Evolutionary conservation across 352 stramenopile species (phyloP).

Genomic region (Pythium brachiatum): DNA sequence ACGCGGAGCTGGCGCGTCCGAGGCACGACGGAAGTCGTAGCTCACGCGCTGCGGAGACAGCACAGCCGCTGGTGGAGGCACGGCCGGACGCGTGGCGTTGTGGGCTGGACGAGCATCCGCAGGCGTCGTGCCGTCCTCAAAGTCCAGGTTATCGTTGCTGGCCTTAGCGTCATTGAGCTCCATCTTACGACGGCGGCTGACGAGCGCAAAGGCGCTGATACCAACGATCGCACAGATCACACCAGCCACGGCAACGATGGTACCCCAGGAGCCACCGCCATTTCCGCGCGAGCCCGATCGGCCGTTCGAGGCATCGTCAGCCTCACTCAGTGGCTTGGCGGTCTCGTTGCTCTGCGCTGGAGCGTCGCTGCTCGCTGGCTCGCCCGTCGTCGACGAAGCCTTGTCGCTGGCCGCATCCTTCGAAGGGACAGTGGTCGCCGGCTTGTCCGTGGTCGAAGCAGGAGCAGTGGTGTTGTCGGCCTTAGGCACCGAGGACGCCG

Average conservation of each 20-base stretch:
- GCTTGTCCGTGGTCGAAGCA: background rate
- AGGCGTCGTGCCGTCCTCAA: slow-evolving; percentile 18
- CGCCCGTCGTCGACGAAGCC: background rate
- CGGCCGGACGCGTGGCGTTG: background rate
- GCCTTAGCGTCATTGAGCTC: slow-evolving; percentile 13
- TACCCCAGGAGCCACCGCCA: slow-evolving; percentile 8
- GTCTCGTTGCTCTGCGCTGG: background rate
- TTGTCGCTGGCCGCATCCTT: background rate
- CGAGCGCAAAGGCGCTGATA: slow-evolving; percentile 14
- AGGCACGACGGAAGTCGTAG: slow-evolving; percentile 16
- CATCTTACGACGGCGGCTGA: slow-evolving; percentile 19
- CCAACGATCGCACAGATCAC: slow-evolving; percentile 23
- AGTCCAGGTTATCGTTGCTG: slow-evolving; percentile 19
- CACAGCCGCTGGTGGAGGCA: background rate
- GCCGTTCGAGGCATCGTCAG: background rate
- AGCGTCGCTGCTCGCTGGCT: background rate
- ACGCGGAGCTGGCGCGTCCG: background rate
- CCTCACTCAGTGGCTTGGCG: slow-evolving; percentile 16
- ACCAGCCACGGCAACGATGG: slow-evolving; percentile 14
- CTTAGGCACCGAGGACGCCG: background rate
- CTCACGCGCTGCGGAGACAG: slow-evolving; percentile 15
- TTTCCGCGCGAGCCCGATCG: background rate
- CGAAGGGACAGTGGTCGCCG: background rate
- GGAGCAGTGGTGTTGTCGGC: background rate
- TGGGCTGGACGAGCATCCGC: slow-evolving; percentile 1